These are phyloP conservation scores for Mallotus japonicus DNA, from an alignment of 441 rosid species.

Conservation along the genomic window DNA sequence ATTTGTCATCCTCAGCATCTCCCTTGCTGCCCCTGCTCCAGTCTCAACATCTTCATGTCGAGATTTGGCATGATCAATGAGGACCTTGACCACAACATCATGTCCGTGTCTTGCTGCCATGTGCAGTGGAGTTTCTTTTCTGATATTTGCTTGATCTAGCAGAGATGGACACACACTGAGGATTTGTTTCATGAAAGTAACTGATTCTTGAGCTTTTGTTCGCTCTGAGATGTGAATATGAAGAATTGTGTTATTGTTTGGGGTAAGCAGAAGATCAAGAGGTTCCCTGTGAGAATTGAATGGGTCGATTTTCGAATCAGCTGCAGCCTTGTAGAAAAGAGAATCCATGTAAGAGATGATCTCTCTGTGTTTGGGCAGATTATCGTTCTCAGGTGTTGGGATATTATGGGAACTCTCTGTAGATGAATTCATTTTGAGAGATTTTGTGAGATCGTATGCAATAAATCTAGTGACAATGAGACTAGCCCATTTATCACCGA, in stretches of 20 bases:
- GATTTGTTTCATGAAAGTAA: background rate
- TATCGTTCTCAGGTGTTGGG: too few relatives aligned
- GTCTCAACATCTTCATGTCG: too few relatives aligned
- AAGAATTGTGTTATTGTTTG: conserved; percentile 2
- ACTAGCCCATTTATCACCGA: too few relatives aligned
- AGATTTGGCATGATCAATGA: too few relatives aligned
- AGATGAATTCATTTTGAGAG: too few relatives aligned
- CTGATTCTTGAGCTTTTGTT: background rate
- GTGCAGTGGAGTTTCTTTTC: conserved; percentile 11
- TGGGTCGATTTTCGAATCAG: background rate
- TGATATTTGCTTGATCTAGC: conserved; percentile 1
- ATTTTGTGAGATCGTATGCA: too few relatives aligned
- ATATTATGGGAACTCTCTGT: too few relatives aligned
- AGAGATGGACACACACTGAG: conserved; percentile 15
- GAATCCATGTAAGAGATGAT: background rate
- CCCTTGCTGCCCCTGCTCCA: too few relatives aligned
- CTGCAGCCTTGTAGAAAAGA: conserved; percentile 20
- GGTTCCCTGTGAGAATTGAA: background rate
- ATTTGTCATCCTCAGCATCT: too few relatives aligned
- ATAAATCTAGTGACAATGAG: too few relatives aligned
- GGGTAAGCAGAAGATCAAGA: background rate
- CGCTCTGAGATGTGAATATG: conserved; percentile 11
- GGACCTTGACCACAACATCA: too few relatives aligned
- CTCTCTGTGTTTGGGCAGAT: too few relatives aligned
- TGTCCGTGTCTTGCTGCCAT: background rate